Evolutionary conservation across 2,329 filamentous ascomycete species (phyloP), one percentile per base, ranked within the genome.

Genomic region (Amphichorda felina): DNA sequence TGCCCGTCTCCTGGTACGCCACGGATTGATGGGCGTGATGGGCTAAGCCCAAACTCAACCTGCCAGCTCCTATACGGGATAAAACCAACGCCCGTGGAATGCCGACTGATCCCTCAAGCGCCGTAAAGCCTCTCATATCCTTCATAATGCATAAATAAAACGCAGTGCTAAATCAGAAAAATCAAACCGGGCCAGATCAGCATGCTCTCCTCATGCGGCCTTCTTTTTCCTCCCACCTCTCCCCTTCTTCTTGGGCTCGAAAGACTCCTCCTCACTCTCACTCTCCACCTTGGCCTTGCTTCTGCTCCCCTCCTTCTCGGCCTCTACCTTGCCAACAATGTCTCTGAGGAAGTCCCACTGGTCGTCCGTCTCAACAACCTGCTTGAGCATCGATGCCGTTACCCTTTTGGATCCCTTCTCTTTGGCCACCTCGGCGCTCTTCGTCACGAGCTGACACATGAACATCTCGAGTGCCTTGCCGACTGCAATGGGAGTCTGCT

Each of bases 381-480:
- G 77, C 64, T 96, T 96, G 45, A 98, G 71, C 70, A 96, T 94
- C 38, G 79, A 70, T 2, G 88, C 85, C 13, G 86, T 87, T 45
- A 98, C 84, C 44, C 88, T 77, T 62, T 94, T 95, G 1, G 85
- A 88, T 43, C 80, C 83, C 55, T 83, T 85, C 41, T 81, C 73
- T 46, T 75, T 77, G 34, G 91, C 89, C 46, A 94, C 79, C 35
- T 82, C 75, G 33, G 91, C 87, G 38, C 88, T 87, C 54, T 88
- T 89, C 19, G 79, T 79, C 41, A 96, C 89, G 38, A 98, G 71
- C 29, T 85, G 80, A 43, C 96, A 86, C 91, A 98, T 98, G 56
- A 98, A 98, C 8, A 98, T 70, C 61, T 98, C 91, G 6, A 98
- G 70, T 13, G 91, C 91, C 65, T 95, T 95, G 46, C 85, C 85